Evolutionary conservation across 805 yeast genomes (phyloP).

Genomic region (Teunomyces barrocoloradensis): DNA sequence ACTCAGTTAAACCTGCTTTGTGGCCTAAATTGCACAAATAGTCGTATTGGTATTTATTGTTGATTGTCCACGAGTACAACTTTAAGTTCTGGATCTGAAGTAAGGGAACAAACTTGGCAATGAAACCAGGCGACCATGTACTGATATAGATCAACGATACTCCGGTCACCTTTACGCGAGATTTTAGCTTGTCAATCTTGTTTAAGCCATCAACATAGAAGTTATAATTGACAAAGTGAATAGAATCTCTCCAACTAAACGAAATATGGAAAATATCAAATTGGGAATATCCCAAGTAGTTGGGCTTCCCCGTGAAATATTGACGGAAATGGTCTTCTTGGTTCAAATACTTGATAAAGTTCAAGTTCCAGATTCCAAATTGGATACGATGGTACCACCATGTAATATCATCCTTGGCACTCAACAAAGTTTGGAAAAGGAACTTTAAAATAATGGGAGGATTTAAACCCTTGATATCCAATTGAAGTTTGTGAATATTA

Average conservation of each 20-base stretch:
- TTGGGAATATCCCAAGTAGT: conserved; percentile 19
- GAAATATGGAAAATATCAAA: conserved; percentile 39
- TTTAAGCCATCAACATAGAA: conserved; percentile 25
- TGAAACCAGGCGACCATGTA: conserved; percentile 37
- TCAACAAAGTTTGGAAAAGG: conserved; percentile 28
- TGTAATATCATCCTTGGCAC: conserved; percentile 25
- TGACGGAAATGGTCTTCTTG: conserved; percentile 36
- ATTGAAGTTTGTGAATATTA: conserved; percentile 27
- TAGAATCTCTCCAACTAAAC: conserved; percentile 31
- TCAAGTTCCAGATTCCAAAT: conserved; percentile 42
- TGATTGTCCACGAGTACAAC: conserved; percentile 41
- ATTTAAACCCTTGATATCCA: conserved; percentile 40
- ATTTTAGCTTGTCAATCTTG: conserved; percentile 13
- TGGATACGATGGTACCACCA: conserved; percentile 41
- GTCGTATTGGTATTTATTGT: conserved; percentile 32
- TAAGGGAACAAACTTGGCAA: conserved; percentile 37
- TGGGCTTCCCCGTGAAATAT: conserved; percentile 13
- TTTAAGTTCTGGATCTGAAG: conserved; percentile 28
- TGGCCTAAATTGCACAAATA: conserved; percentile 28
- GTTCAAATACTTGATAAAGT: conserved; percentile 36
- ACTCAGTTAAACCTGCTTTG: conserved; percentile 23
- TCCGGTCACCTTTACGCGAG: conserved; percentile 30
- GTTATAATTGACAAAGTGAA: conserved; percentile 34
- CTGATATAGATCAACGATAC: conserved; percentile 35
- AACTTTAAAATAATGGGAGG: conserved; percentile 31